Evolutionary conservation across 2,329 filamentous ascomycete species (phyloP).

Genomic region (Ophiostoma australiae): DNA sequence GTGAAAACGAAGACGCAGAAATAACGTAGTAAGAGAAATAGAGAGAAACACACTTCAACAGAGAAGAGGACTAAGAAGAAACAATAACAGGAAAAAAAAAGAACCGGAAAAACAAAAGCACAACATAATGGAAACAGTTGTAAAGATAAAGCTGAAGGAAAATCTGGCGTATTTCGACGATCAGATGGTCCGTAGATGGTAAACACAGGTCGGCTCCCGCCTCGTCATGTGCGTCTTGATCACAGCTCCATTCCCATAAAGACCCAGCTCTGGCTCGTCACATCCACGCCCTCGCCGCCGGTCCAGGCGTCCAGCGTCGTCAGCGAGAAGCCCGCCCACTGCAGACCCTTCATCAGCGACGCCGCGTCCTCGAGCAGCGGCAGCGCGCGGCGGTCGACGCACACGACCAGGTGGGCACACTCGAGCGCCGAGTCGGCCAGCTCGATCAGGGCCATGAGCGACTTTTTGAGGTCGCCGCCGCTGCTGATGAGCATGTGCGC

Average conservation of each 20-base stretch:
- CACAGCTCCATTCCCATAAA: slow-evolving; percentile 86
- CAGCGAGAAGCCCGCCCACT: slow-evolving; percentile 89
- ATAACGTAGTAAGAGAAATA: no score
- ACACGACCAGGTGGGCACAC: slow-evolving; percentile 73
- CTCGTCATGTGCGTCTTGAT: neutral
- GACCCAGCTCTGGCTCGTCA: slow-evolving; percentile 71
- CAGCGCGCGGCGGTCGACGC: slow-evolving; percentile 59
- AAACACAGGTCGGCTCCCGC: neutral
- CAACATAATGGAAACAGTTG: neutral
- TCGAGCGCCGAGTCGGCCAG: slow-evolving; percentile 71
- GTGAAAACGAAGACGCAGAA: no score
- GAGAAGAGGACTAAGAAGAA: no score
- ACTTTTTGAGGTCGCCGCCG: slow-evolving; percentile 78
- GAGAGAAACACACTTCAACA: no score
- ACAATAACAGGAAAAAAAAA: no score
- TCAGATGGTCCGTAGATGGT: neutral
- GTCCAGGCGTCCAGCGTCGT: slow-evolving; percentile 75
- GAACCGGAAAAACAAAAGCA: neutral
- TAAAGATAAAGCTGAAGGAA: neutral
- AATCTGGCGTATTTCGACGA: slow-evolving; percentile 4
- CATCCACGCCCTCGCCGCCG: slow-evolving; percentile 38
- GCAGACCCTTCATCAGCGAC: slow-evolving; percentile 71
- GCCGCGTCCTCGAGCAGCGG: slow-evolving; percentile 57
- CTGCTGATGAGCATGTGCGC: slow-evolving; percentile 52
- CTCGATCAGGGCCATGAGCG: slow-evolving; percentile 88